Base-by-base conservation (phyloP, 805 yeast genomes). In the Candida alai region DNA sequence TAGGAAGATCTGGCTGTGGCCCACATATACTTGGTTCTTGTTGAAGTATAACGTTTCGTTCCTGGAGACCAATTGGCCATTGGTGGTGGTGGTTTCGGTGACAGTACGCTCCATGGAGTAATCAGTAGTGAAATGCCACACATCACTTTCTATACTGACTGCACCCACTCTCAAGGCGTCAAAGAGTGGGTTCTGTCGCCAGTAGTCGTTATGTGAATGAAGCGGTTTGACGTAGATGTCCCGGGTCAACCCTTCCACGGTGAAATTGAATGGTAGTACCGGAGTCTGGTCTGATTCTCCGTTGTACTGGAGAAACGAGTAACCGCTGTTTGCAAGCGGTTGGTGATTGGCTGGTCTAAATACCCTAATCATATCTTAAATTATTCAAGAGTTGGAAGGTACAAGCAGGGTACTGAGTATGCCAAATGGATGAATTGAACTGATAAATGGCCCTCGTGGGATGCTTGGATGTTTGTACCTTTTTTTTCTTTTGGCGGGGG, bases 121-220 rank as follows among this genome's bases (percentile, higher is more conserved):
- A 10, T 55, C 58, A 4, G 56, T 47, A 4, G 57, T 54, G 34
- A 69, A 70, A 30, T 49, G 55, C 83, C 82, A 79, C 12, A 78
- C 68, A 47, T 80, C 88, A n/a, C 80, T 80, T 54, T 80, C 88
- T 1, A 80, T 64, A 31, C 82, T 73, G 27, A 64, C 62, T 23
- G 73, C 65, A 2, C 86, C 88, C 9, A 68, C 51, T 13, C 62
- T 53, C 22, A 74, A 51, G 0, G 85, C 86, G 39, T 78, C 80
- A 33, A 73, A 65, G 3, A 80, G 58, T 1, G 86, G 86, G 4
- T 59, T 47, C 3, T 49, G 39, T 46, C 86, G 58, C 81, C 83
- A 76, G 52, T 80, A 81, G 50, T 80, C 86, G 48, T 80, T 80
- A 49, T 80, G 87, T 1, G 84, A 76, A 49, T 80, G 87, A 16